These are phyloP conservation scores for Dittrichia graveolens DNA, from an alignment of 129 eudicot species.

Conservation along the genomic window DNA sequence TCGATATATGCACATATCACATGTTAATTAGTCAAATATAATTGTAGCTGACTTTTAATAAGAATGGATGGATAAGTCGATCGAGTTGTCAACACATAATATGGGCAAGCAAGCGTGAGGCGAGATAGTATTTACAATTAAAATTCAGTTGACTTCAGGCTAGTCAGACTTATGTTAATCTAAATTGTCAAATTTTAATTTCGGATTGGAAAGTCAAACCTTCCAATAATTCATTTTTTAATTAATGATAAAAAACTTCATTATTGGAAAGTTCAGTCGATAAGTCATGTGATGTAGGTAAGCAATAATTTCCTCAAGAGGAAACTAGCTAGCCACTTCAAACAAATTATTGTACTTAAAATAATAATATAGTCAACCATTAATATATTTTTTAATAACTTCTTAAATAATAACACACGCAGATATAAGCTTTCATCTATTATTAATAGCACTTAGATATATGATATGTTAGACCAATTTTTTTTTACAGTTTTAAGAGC, in stretches of 20 bases:
- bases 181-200: slow-evolving; percentile 14
- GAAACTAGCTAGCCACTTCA: slow-evolving; percentile 13
- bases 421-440: not conserved
- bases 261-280: slow-evolving; percentile 26
- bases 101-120: slow-evolving; percentile 25
- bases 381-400: not conserved
- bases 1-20: too few species aligned
- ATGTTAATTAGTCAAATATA: too few species aligned
- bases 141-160: slow-evolving; percentile 19
- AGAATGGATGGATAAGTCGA: not conserved
- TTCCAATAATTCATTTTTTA: slow-evolving; percentile 22
- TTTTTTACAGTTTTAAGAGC: too few species aligned
- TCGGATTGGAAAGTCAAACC: slow-evolving; percentile 24
- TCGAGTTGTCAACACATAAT: not conserved
- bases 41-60: too few species aligned
- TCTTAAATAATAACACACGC: not conserved
- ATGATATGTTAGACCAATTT: too few species aligned
- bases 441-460: too few species aligned
- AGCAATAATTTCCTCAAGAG: slow-evolving; percentile 12
- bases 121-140: slow-evolving; percentile 1
- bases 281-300: slow-evolving; percentile 5
- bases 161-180: slow-evolving; percentile 22
- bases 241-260: slow-evolving; percentile 1
- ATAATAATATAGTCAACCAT: slow-evolving; percentile 12
- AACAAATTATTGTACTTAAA: slow-evolving; percentile 7